Base-by-base conservation (phyloP, 2,329 filamentous ascomycete genomes). In the Colletotrichum godetiae region DNA sequence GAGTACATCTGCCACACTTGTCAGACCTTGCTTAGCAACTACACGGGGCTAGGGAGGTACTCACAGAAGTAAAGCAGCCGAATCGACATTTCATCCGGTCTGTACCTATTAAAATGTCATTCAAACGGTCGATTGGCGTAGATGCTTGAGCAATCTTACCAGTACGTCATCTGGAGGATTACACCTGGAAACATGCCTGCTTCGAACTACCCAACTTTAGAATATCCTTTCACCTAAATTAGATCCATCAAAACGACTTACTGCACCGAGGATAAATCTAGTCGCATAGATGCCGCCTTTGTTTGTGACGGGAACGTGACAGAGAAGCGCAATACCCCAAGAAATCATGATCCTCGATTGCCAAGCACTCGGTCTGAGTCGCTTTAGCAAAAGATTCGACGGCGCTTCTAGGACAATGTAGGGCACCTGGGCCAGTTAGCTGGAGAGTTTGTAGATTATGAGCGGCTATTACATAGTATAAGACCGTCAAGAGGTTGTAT, bases 41-140 rank as follows among this genome's bases (percentile, higher is more conserved):
- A 15, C 4, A 37, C 13, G 0, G 5, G 24, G 3, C 27, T 1
- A 3, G 12, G 11, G 10, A 76, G 76, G 0, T 72, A 75, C 82
- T 62, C 76, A 85, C 84, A 86, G 68, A 86, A 86, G 69, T 85
- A 87, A 4, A 87, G 77, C 0, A 88, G 75, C 10, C 85, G 81
- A 2, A 84, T 78, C 15, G 84, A 82, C 81, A 87, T 84, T 71
- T 87, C 86, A 66, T 87, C 86, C 0, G 84, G 83, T 5, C 86
- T 79, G 70, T 87, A 87, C 42, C 42, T 46, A 13, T n/a, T 13
- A 4, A n/a, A 5, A 7, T 0, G 42, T 46, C 19, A 46, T 19
- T 19, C 42, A n/a, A n/a, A 19, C 15, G 15, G 15, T 46, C 15
- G 0, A 15, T 7, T 46, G 42, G 42, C 15, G 6, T 6, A n/a